Conservation (phyloP, 495 filamentous ascomycete species). For the Xylaria intraflava region DNA sequence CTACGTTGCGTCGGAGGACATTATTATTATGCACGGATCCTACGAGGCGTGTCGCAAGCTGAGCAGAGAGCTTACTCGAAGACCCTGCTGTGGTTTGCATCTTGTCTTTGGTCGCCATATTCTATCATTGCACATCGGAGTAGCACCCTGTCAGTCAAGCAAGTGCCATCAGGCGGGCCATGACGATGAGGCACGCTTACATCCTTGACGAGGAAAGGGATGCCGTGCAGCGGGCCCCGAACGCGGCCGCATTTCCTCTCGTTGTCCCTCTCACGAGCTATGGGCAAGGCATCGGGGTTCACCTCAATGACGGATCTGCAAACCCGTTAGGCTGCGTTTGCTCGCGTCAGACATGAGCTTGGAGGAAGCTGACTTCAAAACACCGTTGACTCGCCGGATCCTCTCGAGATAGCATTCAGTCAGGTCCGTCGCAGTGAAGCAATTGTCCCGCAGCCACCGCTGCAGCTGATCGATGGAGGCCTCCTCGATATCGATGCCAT, state of each 20-base stretch:
- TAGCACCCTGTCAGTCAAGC: not conserved
- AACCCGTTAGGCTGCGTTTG: slow-evolving; percentile 6
- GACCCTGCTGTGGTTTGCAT: slow-evolving; percentile 46
- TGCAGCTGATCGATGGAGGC: slow-evolving; percentile 40
- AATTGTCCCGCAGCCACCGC: slow-evolving; percentile 28
- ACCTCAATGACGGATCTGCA: slow-evolving; percentile 50
- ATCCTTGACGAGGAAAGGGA: slow-evolving; percentile 69
- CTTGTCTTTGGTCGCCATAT: slow-evolving; percentile 31
- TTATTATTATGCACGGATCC: not conserved
- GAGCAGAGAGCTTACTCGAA: slow-evolving; percentile 7
- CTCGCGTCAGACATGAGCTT: not conserved
- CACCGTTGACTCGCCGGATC: slow-evolving; percentile 47
- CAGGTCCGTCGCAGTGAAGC: slow-evolving; percentile 41
- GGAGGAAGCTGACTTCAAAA: slow-evolving; percentile 48
- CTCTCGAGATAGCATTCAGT: slow-evolving; percentile 48
- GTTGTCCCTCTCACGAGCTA: slow-evolving; percentile 49
- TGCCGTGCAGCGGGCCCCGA: slow-evolving; percentile 60
- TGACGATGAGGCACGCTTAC: not conserved
- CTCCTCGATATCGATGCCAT: slow-evolving; percentile 57
- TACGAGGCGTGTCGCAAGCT: slow-evolving; percentile 6
- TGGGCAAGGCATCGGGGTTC: slow-evolving; percentile 53
- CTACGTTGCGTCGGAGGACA: slow-evolving; percentile 14
- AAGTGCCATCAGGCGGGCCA: not conserved
- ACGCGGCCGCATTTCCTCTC: slow-evolving; percentile 51
- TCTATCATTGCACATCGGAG: not conserved